A percentile compares a stretch with the other conserved stretches of the same genome.
Evolutionary conservation across 345 rosid species (phyloP).

Genomic region (Salix dunnii): DNA sequence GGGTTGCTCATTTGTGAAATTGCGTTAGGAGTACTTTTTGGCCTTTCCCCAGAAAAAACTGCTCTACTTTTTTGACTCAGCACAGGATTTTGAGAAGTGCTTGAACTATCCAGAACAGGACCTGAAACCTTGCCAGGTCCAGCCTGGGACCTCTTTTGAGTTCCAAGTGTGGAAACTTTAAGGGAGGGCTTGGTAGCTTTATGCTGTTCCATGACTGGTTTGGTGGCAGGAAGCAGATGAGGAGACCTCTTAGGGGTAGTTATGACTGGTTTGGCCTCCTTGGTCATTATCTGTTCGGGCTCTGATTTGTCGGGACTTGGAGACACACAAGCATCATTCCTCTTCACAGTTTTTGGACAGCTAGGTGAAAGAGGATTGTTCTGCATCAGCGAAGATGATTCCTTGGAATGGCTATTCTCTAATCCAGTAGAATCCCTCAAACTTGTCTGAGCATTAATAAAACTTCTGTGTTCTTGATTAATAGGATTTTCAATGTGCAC

Average conservation of each 20-base stretch:
- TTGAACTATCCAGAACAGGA: slow-evolving; percentile 34
- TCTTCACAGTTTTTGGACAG: slow-evolving; percentile 8
- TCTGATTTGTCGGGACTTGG: slow-evolving; percentile 40
- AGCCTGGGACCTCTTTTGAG: slow-evolving; percentile 44
- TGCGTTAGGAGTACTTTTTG: slow-evolving; percentile 46
- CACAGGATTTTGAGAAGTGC: slow-evolving; percentile 42
- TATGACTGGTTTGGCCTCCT: slow-evolving; percentile 36
- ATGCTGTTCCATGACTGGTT: slow-evolving; percentile 39
- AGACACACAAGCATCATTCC: slow-evolving; percentile 26
- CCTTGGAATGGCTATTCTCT: slow-evolving; percentile 33
- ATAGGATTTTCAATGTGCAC: slow-evolving; percentile 5
- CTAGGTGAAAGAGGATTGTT: slow-evolving; percentile 32
- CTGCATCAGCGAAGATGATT: slow-evolving; percentile 27
- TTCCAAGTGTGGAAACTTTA: slow-evolving; percentile 37
- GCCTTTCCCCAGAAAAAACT: slow-evolving; percentile 47
- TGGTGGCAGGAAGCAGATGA: slow-evolving; percentile 5
- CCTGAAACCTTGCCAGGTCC: slow-evolving; percentile 39
- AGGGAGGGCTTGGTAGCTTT: slow-evolving; percentile 38
- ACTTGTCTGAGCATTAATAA: slow-evolving; percentile 24
- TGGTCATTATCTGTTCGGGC: slow-evolving; percentile 29
- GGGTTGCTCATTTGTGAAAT: slow-evolving; percentile 33
- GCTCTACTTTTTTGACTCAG: slow-evolving; percentile 43
- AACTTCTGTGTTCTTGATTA: slow-evolving; percentile 21
- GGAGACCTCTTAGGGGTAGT: slow-evolving; percentile 61
- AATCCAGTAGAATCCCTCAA: slow-evolving; percentile 29